Base-by-base conservation (phyloP, 305 asterid species). In the Fraxinus baroniana region DNA sequence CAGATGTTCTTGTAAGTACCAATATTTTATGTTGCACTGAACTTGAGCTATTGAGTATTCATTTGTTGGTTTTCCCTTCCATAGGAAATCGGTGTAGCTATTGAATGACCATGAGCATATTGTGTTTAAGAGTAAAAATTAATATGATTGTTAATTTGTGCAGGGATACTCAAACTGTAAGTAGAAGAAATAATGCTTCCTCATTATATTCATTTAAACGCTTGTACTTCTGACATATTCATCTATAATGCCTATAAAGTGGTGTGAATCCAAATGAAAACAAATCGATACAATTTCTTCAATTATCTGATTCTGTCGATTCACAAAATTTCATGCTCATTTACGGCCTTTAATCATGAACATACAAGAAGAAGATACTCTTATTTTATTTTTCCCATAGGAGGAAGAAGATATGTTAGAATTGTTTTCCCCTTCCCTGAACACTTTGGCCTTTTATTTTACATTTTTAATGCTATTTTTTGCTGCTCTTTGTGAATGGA, bases 1-100 rank as follows among this genome's bases (percentile, higher is more conserved):
- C 99, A 62, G 91, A 94, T 89, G 87, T 95, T 81, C 95, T 95
- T 82, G 99, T 95, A 88, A 91, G 97, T 89, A 60, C n/a, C 60
- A 17, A 10, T 41, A 41, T 41, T 41, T 41, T 41, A n/a, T 44
- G 35, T 80, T 32, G 2, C 28, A 1, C 30, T 52, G 64, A 52
- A 52, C 64, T 52, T 52, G 64, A 52, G 64, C 22, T 5, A 52
- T 17, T 52, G 62, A 30, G 77, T 22, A 77, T 77, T 62, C 55
- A 33, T 46, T 83, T 74, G 22, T 24, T 68, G 76, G 74, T 60
- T 44, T 18, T 68, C 72, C 36, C 73, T 79, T 74, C 26, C 33
- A 32, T 28, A 32, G 15, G 33, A 64, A 72, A 39, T 37, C 62
- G 55, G 78, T 70, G 57, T 79, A 55, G 70, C 46, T 49, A 12